These are phyloP conservation scores for Chaetoceros muelleri DNA, from an alignment of 108 stramenopile genomes.

Conservation along the genomic window DNA sequence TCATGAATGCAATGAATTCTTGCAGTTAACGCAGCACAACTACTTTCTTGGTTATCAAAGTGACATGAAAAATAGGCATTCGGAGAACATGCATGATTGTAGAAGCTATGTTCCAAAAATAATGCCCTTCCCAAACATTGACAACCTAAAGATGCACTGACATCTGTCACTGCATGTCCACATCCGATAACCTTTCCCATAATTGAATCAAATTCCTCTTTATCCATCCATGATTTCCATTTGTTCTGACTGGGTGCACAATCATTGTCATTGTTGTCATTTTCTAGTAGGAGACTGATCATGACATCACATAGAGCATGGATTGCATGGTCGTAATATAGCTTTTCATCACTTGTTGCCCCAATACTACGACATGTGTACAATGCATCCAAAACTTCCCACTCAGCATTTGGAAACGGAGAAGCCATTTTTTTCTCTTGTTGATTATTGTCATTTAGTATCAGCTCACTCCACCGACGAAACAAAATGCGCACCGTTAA, in stretches of 20 bases:
- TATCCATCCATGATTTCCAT: not conserved
- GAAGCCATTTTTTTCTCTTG: not conserved
- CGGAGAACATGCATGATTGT: slow-evolving; percentile 32
- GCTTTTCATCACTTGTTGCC: not conserved
- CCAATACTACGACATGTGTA: not conserved
- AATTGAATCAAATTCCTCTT: not conserved
- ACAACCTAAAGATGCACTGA: slow-evolving; percentile 14
- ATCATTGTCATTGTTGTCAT: too few relatives aligned
- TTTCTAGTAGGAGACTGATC: not conserved
- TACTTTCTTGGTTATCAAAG: not conserved
- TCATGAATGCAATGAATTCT: slow-evolving; percentile 11
- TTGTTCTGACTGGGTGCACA: not conserved
- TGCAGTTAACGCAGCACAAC: slow-evolving; percentile 2
- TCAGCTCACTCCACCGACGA: not conserved
- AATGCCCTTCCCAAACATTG: slow-evolving; percentile 22
- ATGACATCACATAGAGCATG: not conserved
- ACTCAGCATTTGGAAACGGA: not conserved
- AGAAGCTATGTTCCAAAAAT: slow-evolving; percentile 26
- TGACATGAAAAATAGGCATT: slow-evolving; percentile 28
- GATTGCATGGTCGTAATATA: not conserved
- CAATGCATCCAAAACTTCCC: not conserved
- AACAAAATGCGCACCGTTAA: not conserved
- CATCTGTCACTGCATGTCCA: slow-evolving; percentile 23
- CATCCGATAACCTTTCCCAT: slow-evolving; percentile 22
- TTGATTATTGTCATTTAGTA: not conserved